Evolutionary conservation across 1,284 basidiomycete species (phyloP).

Genomic region (Ustilago xerochloae): DNA sequence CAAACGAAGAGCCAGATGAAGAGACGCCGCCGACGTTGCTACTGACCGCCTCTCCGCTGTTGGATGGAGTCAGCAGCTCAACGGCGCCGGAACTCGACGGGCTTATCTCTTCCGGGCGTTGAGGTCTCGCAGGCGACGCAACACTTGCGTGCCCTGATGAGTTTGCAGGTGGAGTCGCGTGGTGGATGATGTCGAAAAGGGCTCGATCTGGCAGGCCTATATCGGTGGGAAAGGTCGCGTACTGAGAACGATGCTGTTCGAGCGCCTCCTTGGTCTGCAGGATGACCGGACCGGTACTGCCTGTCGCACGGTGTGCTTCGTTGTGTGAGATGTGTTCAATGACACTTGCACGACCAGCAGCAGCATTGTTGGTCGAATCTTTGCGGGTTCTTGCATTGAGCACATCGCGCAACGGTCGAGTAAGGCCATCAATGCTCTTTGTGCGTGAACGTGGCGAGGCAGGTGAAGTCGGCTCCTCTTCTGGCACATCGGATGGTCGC

Average conservation of each 20-base stretch:
- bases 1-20: conserved; percentile 26
- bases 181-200: conserved; percentile 10
- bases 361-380: conserved; percentile 5
- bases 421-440: conserved; percentile 34
- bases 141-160: neutral
- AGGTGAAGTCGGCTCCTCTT: neutral
- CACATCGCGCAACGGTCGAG: conserved; percentile 24
- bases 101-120: neutral
- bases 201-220: conserved; percentile 13
- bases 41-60: neutral
- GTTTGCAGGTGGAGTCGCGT: neutral
- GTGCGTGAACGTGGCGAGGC: conserved; percentile 20
- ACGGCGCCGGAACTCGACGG: neutral
- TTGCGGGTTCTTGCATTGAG: conserved; percentile 19
- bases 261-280: conserved; percentile 27
- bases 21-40: conserved; percentile 7
- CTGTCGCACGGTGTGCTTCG: conserved; percentile 28
- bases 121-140: conserved; percentile 7
- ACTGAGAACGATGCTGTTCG: conserved; percentile 25
- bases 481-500: neutral
- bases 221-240: conserved; percentile 10
- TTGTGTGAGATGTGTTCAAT: conserved; percentile 45
- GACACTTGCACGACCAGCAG: conserved; percentile 23
- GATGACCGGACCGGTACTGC: conserved; percentile 19
- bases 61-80: neutral